A percentile compares a stretch with the other conserved stretches of the same genome.
These are phyloP conservation scores for Naganishia vishniacii DNA, from an alignment of 768 basidiomycete genomes.

Conservation along the genomic window DNA sequence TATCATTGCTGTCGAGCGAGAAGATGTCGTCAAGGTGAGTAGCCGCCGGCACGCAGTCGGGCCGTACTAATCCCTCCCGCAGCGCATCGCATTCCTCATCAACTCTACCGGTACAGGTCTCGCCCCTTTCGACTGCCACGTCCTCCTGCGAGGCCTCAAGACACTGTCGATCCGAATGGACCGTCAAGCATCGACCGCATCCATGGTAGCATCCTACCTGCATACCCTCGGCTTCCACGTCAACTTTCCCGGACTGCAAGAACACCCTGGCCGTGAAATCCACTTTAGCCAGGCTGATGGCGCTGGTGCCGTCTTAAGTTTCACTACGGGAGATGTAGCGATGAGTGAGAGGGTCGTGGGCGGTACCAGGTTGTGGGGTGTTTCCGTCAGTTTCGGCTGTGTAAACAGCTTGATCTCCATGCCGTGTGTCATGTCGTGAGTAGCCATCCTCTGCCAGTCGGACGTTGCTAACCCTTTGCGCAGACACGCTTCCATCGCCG, in stretches of 20 bases:
- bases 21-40: constrained; percentile 68
- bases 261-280: constrained; percentile 77
- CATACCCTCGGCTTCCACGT: constrained; percentile 77
- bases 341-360: constrained; percentile 89
- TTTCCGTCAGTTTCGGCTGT: constrained; percentile 94
- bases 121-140: constrained; percentile 91
- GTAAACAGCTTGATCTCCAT: constrained; percentile 97
- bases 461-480: neutral
- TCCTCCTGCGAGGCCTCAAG: constrained; percentile 90
- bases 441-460: constrained; percentile 35
- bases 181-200: constrained; percentile 76
- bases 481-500: constrained; percentile 95
- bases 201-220: constrained; percentile 80
- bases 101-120: constrained; percentile 91
- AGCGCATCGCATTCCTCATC: constrained; percentile 77
- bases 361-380: constrained; percentile 88
- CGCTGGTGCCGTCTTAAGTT: constrained; percentile 87
- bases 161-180: constrained; percentile 95
- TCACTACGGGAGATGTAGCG: constrained; percentile 84
- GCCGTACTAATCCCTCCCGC: neutral
- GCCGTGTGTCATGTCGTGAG: constrained; percentile 99
- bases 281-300: constrained; percentile 87
- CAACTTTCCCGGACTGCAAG: constrained; percentile 80
- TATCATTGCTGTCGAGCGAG: constrained; percentile 81
- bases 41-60: constrained; percentile 45